Evolutionary conservation across 768 basidiomycete genomes (phyloP).

Genomic region (Suillus hirtellus): DNA sequence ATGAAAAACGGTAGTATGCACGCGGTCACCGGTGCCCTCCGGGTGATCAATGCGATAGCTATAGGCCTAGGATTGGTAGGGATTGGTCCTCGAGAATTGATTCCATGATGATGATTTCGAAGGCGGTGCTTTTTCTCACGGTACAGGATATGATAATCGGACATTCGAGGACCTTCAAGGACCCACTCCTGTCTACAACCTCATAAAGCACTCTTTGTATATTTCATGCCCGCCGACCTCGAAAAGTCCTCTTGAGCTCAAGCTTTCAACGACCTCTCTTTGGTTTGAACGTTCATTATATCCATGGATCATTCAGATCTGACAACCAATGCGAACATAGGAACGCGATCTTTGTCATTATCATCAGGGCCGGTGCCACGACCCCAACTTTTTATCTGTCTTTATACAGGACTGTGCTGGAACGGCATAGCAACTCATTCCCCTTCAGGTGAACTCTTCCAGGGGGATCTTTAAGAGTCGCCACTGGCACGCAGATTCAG

Average conservation of each 20-base stretch:
- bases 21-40: no score
- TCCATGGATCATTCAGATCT: background rate
- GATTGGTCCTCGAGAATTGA: no score
- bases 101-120: no score
- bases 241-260: background rate
- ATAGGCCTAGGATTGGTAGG: no score
- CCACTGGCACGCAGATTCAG: constrained; percentile 4
- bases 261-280: background rate
- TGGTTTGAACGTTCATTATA: background rate
- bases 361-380: background rate
- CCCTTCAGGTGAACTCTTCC: background rate
- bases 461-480: constrained; percentile 1
- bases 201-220: background rate
- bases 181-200: constrained; percentile 5
- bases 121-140: constrained; percentile 1
- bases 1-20: no score
- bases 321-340: background rate
- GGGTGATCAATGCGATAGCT: background rate
- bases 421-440: background rate
- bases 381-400: background rate
- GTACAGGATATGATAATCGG: background rate
- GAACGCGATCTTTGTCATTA: background rate
- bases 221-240: background rate
- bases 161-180: background rate
- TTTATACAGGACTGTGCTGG: background rate